Conservation (phyloP, 2,329 filamentous ascomycete genomes). For the Ophiostoma fasciatum region DNA sequence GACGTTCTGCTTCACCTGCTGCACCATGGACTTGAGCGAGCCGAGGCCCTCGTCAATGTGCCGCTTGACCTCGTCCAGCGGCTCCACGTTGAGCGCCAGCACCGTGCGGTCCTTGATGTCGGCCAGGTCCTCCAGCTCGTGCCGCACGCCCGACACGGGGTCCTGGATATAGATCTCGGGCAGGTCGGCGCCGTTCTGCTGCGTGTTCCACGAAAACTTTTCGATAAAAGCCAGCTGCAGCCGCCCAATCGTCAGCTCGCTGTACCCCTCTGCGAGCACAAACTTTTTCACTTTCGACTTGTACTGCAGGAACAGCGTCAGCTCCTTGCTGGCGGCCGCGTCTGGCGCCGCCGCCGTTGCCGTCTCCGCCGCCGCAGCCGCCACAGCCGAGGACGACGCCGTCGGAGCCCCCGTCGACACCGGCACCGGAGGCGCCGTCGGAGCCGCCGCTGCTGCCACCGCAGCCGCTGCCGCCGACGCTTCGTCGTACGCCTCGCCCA, state of each 20-base stretch:
- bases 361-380: not conserved
- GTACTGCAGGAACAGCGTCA: conserved; percentile 91
- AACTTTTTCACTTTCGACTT: conserved; percentile 97
- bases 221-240: conserved; percentile 95
- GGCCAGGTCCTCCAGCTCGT: conserved; percentile 82
- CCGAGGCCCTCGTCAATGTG: conserved; percentile 89
- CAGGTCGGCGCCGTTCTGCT: conserved; percentile 80
- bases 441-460: not conserved
- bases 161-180: conserved; percentile 98
- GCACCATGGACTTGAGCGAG: conserved; percentile 66
- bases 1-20: conserved; percentile 69
- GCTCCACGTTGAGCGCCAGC: conserved; percentile 85
- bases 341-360: not conserved
- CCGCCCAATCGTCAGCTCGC: conserved; percentile 72
- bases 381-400: not conserved
- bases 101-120: conserved; percentile 94
- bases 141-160: conserved; percentile 84
- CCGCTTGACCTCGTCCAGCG: conserved; percentile 86
- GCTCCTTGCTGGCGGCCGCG: conserved; percentile 52
- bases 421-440: not conserved
- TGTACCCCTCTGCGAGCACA: conserved; percentile 68
- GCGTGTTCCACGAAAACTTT: conserved; percentile 98
- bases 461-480: not conserved
- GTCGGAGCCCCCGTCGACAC: no score
- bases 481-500: conserved; percentile 2